phyloP scores from a whole-genome alignment of 2,329 filamentous ascomycete genomes.

The Venturia carpophila region DNA sequence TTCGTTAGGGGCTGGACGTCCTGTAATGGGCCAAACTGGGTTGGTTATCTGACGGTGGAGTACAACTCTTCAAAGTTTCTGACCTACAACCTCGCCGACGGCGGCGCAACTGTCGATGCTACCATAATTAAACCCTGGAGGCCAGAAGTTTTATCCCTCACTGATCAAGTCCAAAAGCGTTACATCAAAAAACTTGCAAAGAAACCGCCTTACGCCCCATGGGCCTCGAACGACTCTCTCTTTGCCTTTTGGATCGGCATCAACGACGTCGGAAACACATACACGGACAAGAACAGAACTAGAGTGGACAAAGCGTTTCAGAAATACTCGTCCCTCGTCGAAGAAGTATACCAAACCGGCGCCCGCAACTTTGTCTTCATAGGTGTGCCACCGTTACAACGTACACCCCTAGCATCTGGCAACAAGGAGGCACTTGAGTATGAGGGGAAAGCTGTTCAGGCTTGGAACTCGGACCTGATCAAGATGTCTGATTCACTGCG shows the following conservation, averaged over 20 bases:
- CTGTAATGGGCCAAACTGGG: slow-evolving; percentile 47
- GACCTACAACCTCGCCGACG: slow-evolving; percentile 48
- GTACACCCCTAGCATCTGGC: slow-evolving; percentile 41
- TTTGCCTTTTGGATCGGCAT: slow-evolving; percentile 49
- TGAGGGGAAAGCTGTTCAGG: slow-evolving; percentile 39
- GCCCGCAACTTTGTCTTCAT: slow-evolving; percentile 45
- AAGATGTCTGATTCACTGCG: slow-evolving; percentile 37
- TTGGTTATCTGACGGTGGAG: slow-evolving; percentile 42
- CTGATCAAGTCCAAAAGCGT: slow-evolving; percentile 42
- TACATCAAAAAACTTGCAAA: slow-evolving; percentile 37
- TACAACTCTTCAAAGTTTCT: slow-evolving; percentile 41
- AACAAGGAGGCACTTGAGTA: slow-evolving; percentile 30
- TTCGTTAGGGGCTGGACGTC: slow-evolving; percentile 21
- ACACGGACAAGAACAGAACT: slow-evolving; percentile 33
- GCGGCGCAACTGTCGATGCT: slow-evolving; percentile 48
- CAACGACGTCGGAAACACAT: slow-evolving; percentile 48
- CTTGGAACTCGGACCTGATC: slow-evolving; percentile 44
- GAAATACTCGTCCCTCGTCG: slow-evolving; percentile 32
- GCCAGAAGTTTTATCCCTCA: slow-evolving; percentile 42
- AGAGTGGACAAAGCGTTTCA: slow-evolving; percentile 31
- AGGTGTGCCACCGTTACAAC: slow-evolving; percentile 43
- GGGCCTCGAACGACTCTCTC: slow-evolving; percentile 39
- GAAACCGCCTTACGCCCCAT: slow-evolving; percentile 32
- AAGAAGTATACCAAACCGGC: slow-evolving; percentile 29
- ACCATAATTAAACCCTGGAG: slow-evolving; percentile 45